phyloP scores from a whole-genome alignment of 2,329 filamentous ascomycete species.

The Fusarium bulbicola region DNA sequence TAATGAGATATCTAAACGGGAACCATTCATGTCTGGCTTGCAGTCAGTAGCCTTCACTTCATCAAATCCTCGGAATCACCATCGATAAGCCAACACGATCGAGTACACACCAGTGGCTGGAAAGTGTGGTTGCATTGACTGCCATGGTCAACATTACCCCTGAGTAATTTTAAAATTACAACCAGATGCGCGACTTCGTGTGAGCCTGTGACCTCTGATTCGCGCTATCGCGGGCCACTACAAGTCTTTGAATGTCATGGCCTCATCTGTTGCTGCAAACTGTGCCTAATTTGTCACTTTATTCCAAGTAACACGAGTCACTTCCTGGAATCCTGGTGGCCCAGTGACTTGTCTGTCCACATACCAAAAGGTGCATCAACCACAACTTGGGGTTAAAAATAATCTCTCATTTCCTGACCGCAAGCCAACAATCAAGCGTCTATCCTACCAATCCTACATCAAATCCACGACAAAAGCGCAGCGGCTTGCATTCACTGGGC shows the following conservation, averaged over 20 bases:
- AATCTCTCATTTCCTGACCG: constrained; percentile 11
- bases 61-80: not conserved
- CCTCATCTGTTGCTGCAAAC: constrained; percentile 4
- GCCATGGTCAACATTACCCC: constrained; percentile 33
- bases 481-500: constrained; percentile 19
- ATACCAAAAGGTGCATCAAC: not conserved
- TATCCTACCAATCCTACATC: constrained; percentile 41
- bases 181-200: constrained; percentile 13
- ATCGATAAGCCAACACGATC: constrained; percentile 9
- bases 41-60: constrained; percentile 2
- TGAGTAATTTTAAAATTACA: constrained; percentile 40
- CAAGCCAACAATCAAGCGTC: constrained; percentile 30
- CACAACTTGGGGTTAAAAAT: not conserved
- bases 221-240: constrained; percentile 23
- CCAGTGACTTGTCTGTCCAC: not conserved
- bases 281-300: not conserved
- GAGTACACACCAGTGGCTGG: not conserved
- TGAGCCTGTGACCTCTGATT: constrained; percentile 23
- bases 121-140: constrained; percentile 33
- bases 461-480: constrained; percentile 8
- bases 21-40: not conserved
- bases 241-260: constrained; percentile 12
- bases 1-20: not conserved
- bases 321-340: not conserved
- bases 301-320: constrained; percentile 17